Evolutionary conservation across 371 early-diverging fungal genomes (phyloP).

Genomic region (Mortierella sp.): DNA sequence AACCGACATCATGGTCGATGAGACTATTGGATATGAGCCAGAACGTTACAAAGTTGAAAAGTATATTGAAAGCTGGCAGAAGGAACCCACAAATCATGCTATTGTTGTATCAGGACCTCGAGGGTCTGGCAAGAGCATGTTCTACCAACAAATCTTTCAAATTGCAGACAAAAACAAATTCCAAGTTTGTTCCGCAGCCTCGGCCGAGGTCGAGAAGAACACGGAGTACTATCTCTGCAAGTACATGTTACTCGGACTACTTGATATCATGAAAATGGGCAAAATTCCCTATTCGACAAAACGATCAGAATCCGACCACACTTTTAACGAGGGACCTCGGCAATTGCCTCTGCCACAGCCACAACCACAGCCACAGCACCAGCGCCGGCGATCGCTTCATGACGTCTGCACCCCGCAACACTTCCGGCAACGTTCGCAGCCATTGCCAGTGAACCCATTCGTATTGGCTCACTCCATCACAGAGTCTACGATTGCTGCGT

Average conservation of each 20-base stretch:
- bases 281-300: slow-evolving; percentile 4
- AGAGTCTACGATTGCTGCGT: too few species aligned
- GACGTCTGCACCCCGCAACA: too few species aligned
- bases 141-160: slow-evolving; percentile 11
- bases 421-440: too few species aligned
- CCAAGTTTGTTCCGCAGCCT: slow-evolving; percentile 51
- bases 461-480: too few species aligned
- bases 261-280: slow-evolving; percentile 52
- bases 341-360: too few species aligned
- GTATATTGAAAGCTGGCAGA: slow-evolving; percentile 56
- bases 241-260: slow-evolving; percentile 53
- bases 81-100: background rate
- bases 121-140: slow-evolving; percentile 14
- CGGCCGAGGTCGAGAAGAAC: slow-evolving; percentile 63
- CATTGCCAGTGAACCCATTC: too few species aligned
- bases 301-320: background rate
- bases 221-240: slow-evolving; percentile 61
- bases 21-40: slow-evolving; percentile 57
- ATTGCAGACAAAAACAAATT: slow-evolving; percentile 38
- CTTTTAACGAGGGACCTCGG: too few species aligned
- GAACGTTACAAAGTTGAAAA: slow-evolving; percentile 54
- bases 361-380: too few species aligned
- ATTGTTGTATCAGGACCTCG: slow-evolving; percentile 7
- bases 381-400: too few species aligned
- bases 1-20: slow-evolving; percentile 20